Percentiles rank a stretch among this genome's conserved stretches.
Conservation (phyloP, 495 filamentous ascomycete genomes). For the Collariella sp. region DNA sequence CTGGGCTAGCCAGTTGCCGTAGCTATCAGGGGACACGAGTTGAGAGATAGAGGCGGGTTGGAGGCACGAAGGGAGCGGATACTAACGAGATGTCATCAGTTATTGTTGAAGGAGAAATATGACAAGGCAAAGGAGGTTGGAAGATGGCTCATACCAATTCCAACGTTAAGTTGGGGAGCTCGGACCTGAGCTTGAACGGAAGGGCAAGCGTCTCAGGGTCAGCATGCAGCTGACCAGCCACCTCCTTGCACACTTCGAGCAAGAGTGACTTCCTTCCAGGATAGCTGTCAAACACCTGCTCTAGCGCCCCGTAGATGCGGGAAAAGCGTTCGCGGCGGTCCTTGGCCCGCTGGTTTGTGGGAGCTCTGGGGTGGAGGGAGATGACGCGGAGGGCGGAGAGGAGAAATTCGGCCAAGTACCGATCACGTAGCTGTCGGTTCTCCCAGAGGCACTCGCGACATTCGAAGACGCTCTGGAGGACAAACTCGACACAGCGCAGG, state of each 20-base stretch:
- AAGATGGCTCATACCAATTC: constrained; percentile 21
- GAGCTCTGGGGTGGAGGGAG: constrained; percentile 29
- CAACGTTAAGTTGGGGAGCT: constrained; percentile 27
- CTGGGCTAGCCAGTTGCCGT: constrained; percentile 23
- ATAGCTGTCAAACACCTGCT: constrained; percentile 31
- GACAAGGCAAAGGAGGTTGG: constrained; percentile 1
- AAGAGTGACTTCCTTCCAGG: constrained; percentile 27
- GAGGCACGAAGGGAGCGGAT: constrained; percentile 12
- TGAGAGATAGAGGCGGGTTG: constrained; percentile 18
- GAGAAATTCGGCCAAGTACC: constrained; percentile 29
- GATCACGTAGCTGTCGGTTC: constrained; percentile 22
- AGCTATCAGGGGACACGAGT: constrained; percentile 19
- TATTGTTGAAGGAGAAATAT: background rate
- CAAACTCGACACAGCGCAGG: constrained; percentile 29
- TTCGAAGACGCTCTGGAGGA: constrained; percentile 27
- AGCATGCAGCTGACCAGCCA: constrained; percentile 22
- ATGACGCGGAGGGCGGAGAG: constrained; percentile 30
- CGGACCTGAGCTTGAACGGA: constrained; percentile 21
- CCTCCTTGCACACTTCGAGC: constrained; percentile 28
- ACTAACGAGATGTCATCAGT: constrained; percentile 1
- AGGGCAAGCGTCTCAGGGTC: constrained; percentile 28
- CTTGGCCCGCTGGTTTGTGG: constrained; percentile 16
- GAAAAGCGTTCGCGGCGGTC: constrained; percentile 29
- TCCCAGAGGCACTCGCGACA: constrained; percentile 30
- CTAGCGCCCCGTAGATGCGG: constrained; percentile 26